Percentiles rank a stretch among this genome's conserved stretches.
These are phyloP conservation scores for Aspergillus candidus DNA, from an alignment of 2,329 filamentous ascomycete genomes.

Conservation along the genomic window DNA sequence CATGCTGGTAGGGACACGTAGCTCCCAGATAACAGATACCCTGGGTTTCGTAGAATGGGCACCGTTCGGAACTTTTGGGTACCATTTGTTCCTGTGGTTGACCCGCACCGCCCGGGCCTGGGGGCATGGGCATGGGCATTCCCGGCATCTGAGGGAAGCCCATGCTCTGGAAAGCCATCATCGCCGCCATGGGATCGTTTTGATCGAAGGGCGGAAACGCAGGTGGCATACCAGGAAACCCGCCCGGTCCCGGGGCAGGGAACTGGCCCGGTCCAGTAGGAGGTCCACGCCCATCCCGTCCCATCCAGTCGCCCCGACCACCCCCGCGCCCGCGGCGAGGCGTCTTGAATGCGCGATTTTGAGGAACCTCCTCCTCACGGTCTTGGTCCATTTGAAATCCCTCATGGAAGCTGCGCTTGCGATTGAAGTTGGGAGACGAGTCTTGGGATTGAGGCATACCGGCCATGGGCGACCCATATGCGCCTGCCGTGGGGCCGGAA, in stretches of 20 bases:
- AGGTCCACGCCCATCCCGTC: slow-evolving; percentile 23
- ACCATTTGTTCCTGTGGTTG: slow-evolving; percentile 26
- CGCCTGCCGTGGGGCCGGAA: slow-evolving; percentile 15
- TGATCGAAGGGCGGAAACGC: slow-evolving; percentile 50
- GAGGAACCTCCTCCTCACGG: slow-evolving; percentile 33
- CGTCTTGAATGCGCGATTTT: slow-evolving; percentile 45
- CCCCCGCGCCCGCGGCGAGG: slow-evolving; percentile 35
- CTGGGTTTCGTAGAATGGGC: slow-evolving; percentile 53
- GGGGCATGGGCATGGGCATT: slow-evolving; percentile 40
- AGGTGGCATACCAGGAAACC: slow-evolving; percentile 36
- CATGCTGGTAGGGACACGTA: slow-evolving; percentile 55
- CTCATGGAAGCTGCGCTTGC: slow-evolving; percentile 51
- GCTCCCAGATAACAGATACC: slow-evolving; percentile 53
- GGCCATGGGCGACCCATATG: slow-evolving; percentile 16
- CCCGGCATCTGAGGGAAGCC: slow-evolving; percentile 45
- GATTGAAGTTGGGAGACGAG: slow-evolving; percentile 26
- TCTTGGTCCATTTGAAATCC: slow-evolving; percentile 43
- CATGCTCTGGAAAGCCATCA: slow-evolving; percentile 50
- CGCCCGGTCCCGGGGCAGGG: slow-evolving; percentile 21
- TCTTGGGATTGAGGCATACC: slow-evolving; percentile 18
- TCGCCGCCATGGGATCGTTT: slow-evolving; percentile 50
- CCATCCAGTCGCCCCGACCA: slow-evolving; percentile 40
- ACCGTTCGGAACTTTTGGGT: slow-evolving; percentile 39
- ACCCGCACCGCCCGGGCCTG: slow-evolving; percentile 18
- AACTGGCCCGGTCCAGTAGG: slow-evolving; percentile 22